Conservation (phyloP, 1,139 yeast species). For the Geotrichum phurueaensis region DNA sequence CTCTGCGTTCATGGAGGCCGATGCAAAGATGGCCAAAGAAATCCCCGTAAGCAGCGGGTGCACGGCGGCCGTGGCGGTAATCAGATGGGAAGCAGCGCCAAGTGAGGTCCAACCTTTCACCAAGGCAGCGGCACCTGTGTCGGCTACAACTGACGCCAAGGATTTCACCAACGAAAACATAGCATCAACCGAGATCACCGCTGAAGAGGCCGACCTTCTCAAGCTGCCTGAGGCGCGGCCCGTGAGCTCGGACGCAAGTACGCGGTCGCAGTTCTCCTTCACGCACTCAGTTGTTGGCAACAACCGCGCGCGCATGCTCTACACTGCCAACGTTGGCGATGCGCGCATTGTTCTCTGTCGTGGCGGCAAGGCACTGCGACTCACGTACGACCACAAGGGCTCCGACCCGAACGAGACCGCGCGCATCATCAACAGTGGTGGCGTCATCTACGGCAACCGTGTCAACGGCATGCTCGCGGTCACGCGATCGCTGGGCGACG, state of each 20-base stretch:
- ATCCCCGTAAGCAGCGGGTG: conserved; percentile 68
- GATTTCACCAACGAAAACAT: too few species aligned
- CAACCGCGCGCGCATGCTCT: conserved; percentile 50
- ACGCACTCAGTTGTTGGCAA: conserved; percentile 16
- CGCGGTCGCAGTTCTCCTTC: conserved; percentile 11
- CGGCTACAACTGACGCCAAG: background rate
- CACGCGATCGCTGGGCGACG: conserved; percentile 90
- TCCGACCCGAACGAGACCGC: conserved; percentile 71
- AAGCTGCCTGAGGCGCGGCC: background rate
- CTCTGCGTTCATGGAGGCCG: conserved; percentile 61
- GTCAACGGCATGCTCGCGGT: conserved; percentile 96
- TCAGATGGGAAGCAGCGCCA: conserved; percentile 65
- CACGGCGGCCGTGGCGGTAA: conserved; percentile 91
- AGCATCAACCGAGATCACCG: background rate
- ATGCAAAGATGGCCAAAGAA: conserved; percentile 52
- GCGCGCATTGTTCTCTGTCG: conserved; percentile 77
- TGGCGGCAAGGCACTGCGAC: conserved; percentile 63
- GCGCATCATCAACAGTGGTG: conserved; percentile 74
- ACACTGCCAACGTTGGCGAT: conserved; percentile 95
- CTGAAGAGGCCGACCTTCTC: background rate
- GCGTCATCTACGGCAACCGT: conserved; percentile 80
- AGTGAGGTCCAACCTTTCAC: background rate
- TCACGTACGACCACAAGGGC: conserved; percentile 93
- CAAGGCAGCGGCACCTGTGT: too few species aligned
- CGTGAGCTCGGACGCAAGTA: conserved; percentile 7